Percentiles rank a stretch among this genome's conserved stretches.
phyloP scores from a whole-genome alignment of 2,329 filamentous ascomycete species.

The Diaporthe citri region DNA sequence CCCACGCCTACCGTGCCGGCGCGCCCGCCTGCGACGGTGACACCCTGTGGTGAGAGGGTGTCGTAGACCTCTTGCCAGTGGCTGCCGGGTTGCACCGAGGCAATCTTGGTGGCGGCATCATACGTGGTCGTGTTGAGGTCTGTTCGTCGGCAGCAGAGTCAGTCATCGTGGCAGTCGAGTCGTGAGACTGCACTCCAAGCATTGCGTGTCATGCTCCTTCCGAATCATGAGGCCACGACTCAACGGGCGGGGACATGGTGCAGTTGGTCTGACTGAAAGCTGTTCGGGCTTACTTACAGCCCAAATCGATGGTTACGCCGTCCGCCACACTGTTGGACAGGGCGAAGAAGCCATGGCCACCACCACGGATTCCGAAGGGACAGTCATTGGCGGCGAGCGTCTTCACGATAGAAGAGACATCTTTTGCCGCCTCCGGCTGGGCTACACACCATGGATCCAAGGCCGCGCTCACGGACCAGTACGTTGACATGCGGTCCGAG shows the following conservation, averaged over 20 bases:
- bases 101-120: constrained; percentile 47
- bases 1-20: constrained; percentile 57
- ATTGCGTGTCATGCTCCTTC: neutral
- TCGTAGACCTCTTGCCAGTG: constrained; percentile 50
- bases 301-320: constrained; percentile 52
- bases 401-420: constrained; percentile 52
- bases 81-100: constrained; percentile 49
- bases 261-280: rapidly evolving
- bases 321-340: constrained; percentile 50
- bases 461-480: constrained; percentile 54
- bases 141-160: neutral
- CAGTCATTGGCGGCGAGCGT: constrained; percentile 49
- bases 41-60: constrained; percentile 34
- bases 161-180: neutral
- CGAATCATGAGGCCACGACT: neutral
- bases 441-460: constrained; percentile 53
- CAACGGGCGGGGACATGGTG: neutral
- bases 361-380: constrained; percentile 53
- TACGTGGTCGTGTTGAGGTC: constrained; percentile 48
- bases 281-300: constrained; percentile 25
- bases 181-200: neutral
- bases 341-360: constrained; percentile 51
- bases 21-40: constrained; percentile 54
- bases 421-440: constrained; percentile 49
- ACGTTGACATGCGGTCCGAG: constrained; percentile 49